Percentiles rank a stretch among this genome's conserved stretches.
These are phyloP conservation scores for Pulveroboletus sp. DNA, from an alignment of 768 basidiomycete species.

Conservation along the genomic window DNA sequence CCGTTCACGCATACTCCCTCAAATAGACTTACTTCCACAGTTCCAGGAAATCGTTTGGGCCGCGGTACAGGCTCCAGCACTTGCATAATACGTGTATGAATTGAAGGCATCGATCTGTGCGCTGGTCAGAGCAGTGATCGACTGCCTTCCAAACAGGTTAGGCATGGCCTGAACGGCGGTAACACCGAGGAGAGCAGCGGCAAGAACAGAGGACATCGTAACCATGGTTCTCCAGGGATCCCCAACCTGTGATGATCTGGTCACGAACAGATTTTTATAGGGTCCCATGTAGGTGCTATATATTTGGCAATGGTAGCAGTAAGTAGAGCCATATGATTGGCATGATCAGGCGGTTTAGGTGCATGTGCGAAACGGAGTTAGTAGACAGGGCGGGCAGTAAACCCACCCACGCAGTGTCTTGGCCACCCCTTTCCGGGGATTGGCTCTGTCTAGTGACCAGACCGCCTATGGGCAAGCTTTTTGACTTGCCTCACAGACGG, in stretches of 20 bases:
- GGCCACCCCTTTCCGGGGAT: too few relatives aligned
- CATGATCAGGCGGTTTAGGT: not conserved
- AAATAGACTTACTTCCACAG: slow-evolving; percentile 46
- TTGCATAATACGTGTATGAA: slow-evolving; percentile 49
- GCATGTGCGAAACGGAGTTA: too few relatives aligned
- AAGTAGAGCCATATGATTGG: slow-evolving; percentile 5
- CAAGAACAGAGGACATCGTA: slow-evolving; percentile 18
- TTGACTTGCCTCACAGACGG: too few relatives aligned
- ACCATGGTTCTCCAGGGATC: not conserved
- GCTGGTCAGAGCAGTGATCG: slow-evolving; percentile 37
- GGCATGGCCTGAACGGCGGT: slow-evolving; percentile 19
- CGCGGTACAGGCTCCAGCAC: slow-evolving; percentile 46
- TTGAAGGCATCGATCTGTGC: slow-evolving; percentile 40
- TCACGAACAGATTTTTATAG: not conserved
- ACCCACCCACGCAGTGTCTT: too few relatives aligned
- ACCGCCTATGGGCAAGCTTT: too few relatives aligned
- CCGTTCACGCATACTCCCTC: not conserved
- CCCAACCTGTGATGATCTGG: too few relatives aligned
- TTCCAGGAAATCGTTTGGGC: slow-evolving; percentile 43
- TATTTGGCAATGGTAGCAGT: slow-evolving; percentile 4
- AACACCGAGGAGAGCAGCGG: slow-evolving; percentile 12
- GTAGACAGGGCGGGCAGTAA: too few relatives aligned
- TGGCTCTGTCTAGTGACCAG: too few relatives aligned
- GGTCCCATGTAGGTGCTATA: not conserved
- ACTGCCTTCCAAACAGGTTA: slow-evolving; percentile 29